These are phyloP conservation scores for Hanseniaspora clermontiae DNA, from an alignment of 805 yeast species.

Conservation along the genomic window DNA sequence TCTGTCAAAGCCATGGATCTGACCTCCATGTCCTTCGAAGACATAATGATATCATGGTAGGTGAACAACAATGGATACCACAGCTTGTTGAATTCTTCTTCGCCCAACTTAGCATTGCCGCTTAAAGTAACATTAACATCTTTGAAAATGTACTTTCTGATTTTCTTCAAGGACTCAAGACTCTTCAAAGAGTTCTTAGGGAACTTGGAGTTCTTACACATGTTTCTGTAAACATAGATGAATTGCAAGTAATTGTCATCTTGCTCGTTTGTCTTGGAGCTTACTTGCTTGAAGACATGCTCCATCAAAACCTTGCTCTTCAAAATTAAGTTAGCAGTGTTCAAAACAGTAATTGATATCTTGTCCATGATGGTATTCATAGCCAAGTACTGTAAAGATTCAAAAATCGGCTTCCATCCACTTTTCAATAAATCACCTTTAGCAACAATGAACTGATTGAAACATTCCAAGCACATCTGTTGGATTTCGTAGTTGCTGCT, in stretches of 20 bases:
- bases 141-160: slow-evolving; percentile 39
- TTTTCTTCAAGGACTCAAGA: slow-evolving; percentile 53
- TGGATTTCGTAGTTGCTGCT: slow-evolving; percentile 59
- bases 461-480: slow-evolving; percentile 81
- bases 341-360: slow-evolving; percentile 8
- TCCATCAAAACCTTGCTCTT: slow-evolving; percentile 10
- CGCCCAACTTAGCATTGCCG: slow-evolving; percentile 22
- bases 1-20: slow-evolving; percentile 75
- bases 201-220: slow-evolving; percentile 72
- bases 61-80: slow-evolving; percentile 85
- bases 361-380: slow-evolving; percentile 25
- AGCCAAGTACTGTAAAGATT: slow-evolving; percentile 65
- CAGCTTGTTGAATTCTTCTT: slow-evolving; percentile 39
- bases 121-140: slow-evolving; percentile 19
- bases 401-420: slow-evolving; percentile 89
- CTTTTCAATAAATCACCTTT: slow-evolving; percentile 66
- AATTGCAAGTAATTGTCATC: slow-evolving; percentile 51
- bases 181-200: slow-evolving; percentile 75
- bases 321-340: slow-evolving; percentile 8
- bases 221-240: slow-evolving; percentile 61
- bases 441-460: slow-evolving; percentile 69
- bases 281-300: slow-evolving; percentile 3
- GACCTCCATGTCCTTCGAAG: slow-evolving; percentile 87
- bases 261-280: slow-evolving; percentile 29
- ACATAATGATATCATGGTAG: slow-evolving; percentile 80